Conservation (phyloP, 257 asterid species). For the Fraxinus americana region DNA sequence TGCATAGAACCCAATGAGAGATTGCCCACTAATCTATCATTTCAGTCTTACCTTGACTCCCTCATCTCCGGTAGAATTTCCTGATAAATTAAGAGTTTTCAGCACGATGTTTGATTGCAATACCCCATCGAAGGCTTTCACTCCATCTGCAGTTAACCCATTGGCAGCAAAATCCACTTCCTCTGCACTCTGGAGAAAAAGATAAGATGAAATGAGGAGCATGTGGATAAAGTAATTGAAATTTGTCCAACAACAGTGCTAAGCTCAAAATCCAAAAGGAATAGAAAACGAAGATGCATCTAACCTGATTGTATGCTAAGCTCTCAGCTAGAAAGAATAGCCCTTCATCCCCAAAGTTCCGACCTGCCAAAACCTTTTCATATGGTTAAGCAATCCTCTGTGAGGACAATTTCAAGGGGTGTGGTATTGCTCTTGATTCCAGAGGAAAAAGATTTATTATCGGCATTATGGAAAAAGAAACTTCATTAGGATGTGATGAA, state of each 20-base stretch:
- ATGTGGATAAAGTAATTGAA: slow-evolving; percentile 21
- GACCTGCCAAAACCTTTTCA: slow-evolving; percentile 56
- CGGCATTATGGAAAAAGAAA: slow-evolving; percentile 7
- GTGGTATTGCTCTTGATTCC: not conserved
- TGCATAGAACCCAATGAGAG: slow-evolving; percentile 20
- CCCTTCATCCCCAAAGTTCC: slow-evolving; percentile 91
- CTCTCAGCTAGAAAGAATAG: slow-evolving; percentile 89
- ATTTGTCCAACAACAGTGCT: slow-evolving; percentile 8
- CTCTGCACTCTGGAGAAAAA: slow-evolving; percentile 73
- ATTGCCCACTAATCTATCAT: slow-evolving; percentile 26
- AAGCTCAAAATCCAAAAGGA: not conserved
- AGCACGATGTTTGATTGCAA: slow-evolving; percentile 80
- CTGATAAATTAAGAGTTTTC: slow-evolving; percentile 82
- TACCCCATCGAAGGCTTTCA: slow-evolving; percentile 92
- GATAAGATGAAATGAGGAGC: slow-evolving; percentile 12
- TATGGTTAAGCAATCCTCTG: slow-evolving; percentile 35
- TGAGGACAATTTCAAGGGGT: slow-evolving; percentile 12
- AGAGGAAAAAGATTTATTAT: not conserved
- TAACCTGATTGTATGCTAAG: slow-evolving; percentile 90
- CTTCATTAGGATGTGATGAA: not conserved
- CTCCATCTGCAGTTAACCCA: slow-evolving; percentile 88
- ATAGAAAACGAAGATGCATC: not conserved
- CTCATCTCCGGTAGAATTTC: slow-evolving; percentile 93
- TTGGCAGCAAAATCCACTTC: slow-evolving; percentile 93
- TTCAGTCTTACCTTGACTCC: slow-evolving; percentile 75